Conservation (phyloP, 2,329 filamentous ascomycete genomes). For the Xylariomycetidae sp. region DNA sequence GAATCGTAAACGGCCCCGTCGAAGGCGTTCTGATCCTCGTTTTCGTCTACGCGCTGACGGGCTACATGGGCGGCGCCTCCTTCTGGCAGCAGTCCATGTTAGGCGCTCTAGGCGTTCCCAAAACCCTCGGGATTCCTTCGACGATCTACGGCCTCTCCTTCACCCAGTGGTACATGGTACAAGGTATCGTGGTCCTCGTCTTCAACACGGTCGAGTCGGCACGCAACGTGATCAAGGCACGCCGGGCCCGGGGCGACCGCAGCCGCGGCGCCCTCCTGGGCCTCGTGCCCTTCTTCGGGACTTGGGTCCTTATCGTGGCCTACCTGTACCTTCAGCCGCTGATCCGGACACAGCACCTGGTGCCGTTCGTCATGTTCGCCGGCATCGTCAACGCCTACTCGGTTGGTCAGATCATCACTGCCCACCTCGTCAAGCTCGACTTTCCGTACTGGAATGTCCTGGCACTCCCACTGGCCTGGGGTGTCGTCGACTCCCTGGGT, state of each 20-base stretch:
- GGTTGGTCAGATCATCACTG: slow-evolving; percentile 92
- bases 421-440: slow-evolving; percentile 78
- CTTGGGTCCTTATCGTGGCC: slow-evolving; percentile 70
- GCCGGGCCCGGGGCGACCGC: slow-evolving; percentile 67
- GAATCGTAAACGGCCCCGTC: slow-evolving; percentile 88
- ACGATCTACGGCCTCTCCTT: slow-evolving; percentile 74
- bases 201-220: slow-evolving; percentile 80
- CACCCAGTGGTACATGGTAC: slow-evolving; percentile 88
- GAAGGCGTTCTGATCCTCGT: slow-evolving; percentile 88
- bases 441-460: slow-evolving; percentile 93
- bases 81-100: slow-evolving; percentile 91
- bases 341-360: slow-evolving; percentile 76
- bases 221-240: slow-evolving; percentile 77
- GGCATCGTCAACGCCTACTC: slow-evolving; percentile 92
- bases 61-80: slow-evolving; percentile 77
- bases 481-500: slow-evolving; percentile 75
- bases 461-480: slow-evolving; percentile 69
- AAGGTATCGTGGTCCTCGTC: slow-evolving; percentile 74
- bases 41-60: slow-evolving; percentile 77
- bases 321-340: slow-evolving; percentile 83
- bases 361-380: slow-evolving; percentile 86
- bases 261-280: slow-evolving; percentile 74
- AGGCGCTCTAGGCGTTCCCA: slow-evolving; percentile 62
- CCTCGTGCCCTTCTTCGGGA: slow-evolving; percentile 72
- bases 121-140: slow-evolving; percentile 61